Evolutionary conservation across 805 yeast species (phyloP).

Genomic region (Candida caryicola): DNA sequence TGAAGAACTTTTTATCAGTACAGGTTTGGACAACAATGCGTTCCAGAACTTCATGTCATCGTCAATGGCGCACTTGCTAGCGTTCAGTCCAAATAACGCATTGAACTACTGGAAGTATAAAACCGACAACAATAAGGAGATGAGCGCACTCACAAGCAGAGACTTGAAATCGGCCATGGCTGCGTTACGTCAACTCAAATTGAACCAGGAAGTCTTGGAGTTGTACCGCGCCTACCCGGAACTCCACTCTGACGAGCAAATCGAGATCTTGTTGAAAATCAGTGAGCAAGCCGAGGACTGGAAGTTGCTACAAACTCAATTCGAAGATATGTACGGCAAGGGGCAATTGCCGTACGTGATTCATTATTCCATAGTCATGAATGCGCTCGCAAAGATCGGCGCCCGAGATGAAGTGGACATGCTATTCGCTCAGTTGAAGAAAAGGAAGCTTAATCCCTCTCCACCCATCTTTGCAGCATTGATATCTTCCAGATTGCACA

Average conservation of each 20-base stretch:
- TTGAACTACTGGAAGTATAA: conserved; percentile 23
- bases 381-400: conserved; percentile 52
- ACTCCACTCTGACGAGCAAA: conserved; percentile 47
- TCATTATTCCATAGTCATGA: conserved; percentile 63
- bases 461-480: conserved; percentile 43
- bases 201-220: conserved; percentile 20
- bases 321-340: conserved; percentile 54
- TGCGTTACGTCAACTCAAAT: conserved; percentile 21
- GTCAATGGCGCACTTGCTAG: conserved; percentile 13
- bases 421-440: conserved; percentile 47
- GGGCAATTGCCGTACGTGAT: conserved; percentile 50
- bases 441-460: conserved; percentile 48
- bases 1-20: conserved; percentile 2
- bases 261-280: conserved; percentile 46
- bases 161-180: conserved; percentile 34
- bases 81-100: conserved; percentile 14
- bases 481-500: conserved; percentile 38
- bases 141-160: conserved; percentile 5
- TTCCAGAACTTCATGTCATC: conserved; percentile 17
- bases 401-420: conserved; percentile 46
- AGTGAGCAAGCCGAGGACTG: conserved; percentile 49
- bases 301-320: conserved; percentile 52
- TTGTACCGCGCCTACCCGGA: conserved; percentile 35
- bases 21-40: conserved; percentile 1
- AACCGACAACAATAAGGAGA: conserved; percentile 2